These are phyloP conservation scores for Sphagnum tenellum DNA, from an alignment of 225 moss, liverwort and hornwort genomes.

Conservation along the genomic window DNA sequence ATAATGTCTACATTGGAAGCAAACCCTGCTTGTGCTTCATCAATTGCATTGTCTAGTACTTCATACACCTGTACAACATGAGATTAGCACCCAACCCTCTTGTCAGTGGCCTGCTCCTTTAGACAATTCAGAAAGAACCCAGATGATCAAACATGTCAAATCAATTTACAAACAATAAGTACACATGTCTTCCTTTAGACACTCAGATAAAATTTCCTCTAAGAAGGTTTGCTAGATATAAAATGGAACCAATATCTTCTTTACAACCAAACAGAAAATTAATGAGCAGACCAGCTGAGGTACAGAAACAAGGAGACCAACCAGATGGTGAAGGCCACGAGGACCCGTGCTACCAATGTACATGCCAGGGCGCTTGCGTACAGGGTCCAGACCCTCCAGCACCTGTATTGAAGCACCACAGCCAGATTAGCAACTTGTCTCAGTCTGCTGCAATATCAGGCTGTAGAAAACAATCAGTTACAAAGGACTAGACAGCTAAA, in stretches of 20 bases:
- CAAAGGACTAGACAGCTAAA: no score
- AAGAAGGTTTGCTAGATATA: background rate
- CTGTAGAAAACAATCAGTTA: no score
- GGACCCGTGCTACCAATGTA: slow-evolving; percentile 96
- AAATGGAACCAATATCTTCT: background rate
- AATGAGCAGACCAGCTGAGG: background rate
- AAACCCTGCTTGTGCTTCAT: slow-evolving; percentile 96
- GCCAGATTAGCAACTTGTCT: background rate
- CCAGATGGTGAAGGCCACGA: slow-evolving; percentile 91
- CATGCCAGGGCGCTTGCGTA: slow-evolving; percentile 98
- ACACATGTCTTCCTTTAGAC: no score
- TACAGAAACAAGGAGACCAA: slow-evolving; percentile 2
- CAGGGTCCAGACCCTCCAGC: slow-evolving; percentile 90
- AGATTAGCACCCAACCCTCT: background rate
- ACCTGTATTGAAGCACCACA: slow-evolving; percentile 27
- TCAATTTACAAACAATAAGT: no score
- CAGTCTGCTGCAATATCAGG: background rate
- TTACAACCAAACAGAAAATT: no score
- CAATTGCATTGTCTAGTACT: slow-evolving; percentile 93
- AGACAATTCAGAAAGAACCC: background rate
- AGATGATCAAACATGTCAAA: no score
- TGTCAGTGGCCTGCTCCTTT: background rate
- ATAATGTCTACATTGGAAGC: slow-evolving; percentile 65
- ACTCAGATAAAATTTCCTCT: background rate
- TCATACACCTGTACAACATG: slow-evolving; percentile 63